Base-by-base conservation (phyloP, 2,329 filamentous ascomycete genomes). In the Xylaria arbuscula region DNA sequence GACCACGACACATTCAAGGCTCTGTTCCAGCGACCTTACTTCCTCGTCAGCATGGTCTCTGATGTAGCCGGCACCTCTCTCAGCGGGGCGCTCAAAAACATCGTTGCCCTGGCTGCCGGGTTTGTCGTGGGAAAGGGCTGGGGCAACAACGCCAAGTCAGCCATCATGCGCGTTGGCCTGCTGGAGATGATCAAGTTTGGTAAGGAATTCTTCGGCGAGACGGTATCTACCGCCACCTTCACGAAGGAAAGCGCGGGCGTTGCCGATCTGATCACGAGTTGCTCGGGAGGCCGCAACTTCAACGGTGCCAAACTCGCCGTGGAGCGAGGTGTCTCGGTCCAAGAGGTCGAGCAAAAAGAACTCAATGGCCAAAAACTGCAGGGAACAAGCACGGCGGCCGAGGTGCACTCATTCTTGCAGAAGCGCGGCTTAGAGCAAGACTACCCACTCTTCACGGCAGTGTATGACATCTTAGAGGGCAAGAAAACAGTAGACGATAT, bases 91-190 rank as follows among this genome's bases (percentile, higher is more conserved):
- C 85, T 99, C 74, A 99, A 99, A 86, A 99, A 99, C 84, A 91
- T 99, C 72, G 93, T 99, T 64, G 96, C 96, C 5, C 84, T 99
- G 19, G 95, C 94, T 5, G 94, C 96, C 38, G 96, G 96, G 66
- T 99, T 97, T 80, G 94, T 98, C 53, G 93, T 97, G 72, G 96
- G 96, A 42, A 89, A 95, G 70, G 95, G 95, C 72, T 99, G 96
- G 95, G 96, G 96, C 77, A 94, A 98, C 84, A 99, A 98, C 75
- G 95, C 95, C 73, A 98, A 99, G 84, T 94, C 96, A n/a, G 96
- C 96, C 54, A 91, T 99, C 69, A 98, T 99, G 93, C 92, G 96
- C 50, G 92, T 98, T 22, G 96, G 96, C 8, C 88, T 99, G 54
- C 87, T 98, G 75, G 96, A 99, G 83, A 97, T 98, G 91, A 93